phyloP scores from a whole-genome alignment of 2,329 filamentous ascomycete genomes.

The Camillea tinctor region DNA sequence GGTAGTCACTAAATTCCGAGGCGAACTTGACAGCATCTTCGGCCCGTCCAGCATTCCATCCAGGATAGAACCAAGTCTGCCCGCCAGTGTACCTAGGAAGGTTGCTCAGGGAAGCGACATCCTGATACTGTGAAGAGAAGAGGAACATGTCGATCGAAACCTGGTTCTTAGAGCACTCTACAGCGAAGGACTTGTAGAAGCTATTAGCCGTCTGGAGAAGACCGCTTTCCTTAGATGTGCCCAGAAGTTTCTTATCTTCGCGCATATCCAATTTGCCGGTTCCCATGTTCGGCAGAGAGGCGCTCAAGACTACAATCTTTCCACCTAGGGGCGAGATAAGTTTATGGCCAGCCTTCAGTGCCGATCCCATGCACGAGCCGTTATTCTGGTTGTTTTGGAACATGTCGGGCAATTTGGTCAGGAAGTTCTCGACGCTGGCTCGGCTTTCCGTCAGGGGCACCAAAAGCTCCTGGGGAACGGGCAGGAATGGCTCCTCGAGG shows the following conservation, averaged over 20 bases:
- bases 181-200: conserved; percentile 99
- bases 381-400: conserved; percentile 91
- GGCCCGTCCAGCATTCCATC: conserved; percentile 89
- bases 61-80: conserved; percentile 97
- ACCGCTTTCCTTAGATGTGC: conserved; percentile 85
- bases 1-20: conserved; percentile 91
- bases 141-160: conserved; percentile 99
- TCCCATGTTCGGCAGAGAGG: conserved; percentile 86
- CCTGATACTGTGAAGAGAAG: conserved; percentile 94
- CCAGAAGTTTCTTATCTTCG: conserved; percentile 93
- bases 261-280: conserved; percentile 88
- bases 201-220: conserved; percentile 89
- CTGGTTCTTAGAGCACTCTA: conserved; percentile 98
- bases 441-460: conserved; percentile 87
- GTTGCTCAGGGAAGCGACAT: conserved; percentile 94
- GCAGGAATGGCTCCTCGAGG: conserved; percentile 92
- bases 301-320: conserved; percentile 89
- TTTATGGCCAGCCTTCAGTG: conserved; percentile 89
- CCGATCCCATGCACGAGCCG: conserved; percentile 92
- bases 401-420: conserved; percentile 90
- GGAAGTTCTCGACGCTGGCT: conserved; percentile 86
- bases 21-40: conserved; percentile 99
- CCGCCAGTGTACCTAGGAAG: conserved; percentile 94
- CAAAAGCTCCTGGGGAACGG: conserved; percentile 86
- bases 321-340: conserved; percentile 91